A percentile compares a stretch with the other conserved stretches of the same genome.
Conservation (phyloP, 441 rosid species). For the Cnidoscolus chayamansa region DNA sequence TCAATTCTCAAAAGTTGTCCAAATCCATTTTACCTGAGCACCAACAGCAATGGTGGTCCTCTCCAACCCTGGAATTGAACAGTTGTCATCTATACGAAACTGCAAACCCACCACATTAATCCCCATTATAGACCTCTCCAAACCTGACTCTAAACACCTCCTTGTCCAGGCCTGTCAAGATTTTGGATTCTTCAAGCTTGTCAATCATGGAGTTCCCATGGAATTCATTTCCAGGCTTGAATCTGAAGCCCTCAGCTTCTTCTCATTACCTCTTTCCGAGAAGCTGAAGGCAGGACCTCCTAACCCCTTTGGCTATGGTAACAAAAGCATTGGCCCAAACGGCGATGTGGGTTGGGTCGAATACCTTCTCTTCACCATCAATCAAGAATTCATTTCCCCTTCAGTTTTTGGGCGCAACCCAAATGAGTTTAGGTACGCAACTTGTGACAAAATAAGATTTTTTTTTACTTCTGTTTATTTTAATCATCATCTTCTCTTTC, state of each 20-base stretch:
- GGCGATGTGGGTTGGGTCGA: constrained; percentile 88
- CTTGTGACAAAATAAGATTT: too few relatives aligned
- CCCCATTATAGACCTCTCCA: constrained; percentile 52
- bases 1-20: too few relatives aligned
- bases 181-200: constrained; percentile 76
- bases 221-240: constrained; percentile 53
- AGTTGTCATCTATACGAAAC: too few relatives aligned
- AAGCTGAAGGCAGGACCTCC: constrained; percentile 79
- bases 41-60: too few relatives aligned
- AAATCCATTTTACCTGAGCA: too few relatives aligned
- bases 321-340: constrained; percentile 59
- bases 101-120: constrained; percentile 46
- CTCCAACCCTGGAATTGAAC: too few relatives aligned
- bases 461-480: too few relatives aligned
- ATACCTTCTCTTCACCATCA: constrained; percentile 61
- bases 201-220: constrained; percentile 62
- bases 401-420: too few relatives aligned
- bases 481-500: background rate
- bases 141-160: constrained; percentile 48
- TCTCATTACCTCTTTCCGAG: constrained; percentile 55
- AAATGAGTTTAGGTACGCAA: too few relatives aligned
- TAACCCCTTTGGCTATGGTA: constrained; percentile 77
- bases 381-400: background rate
- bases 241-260: constrained; percentile 52
- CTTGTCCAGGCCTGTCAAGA: constrained; percentile 62